Conservation (phyloP, 768 basidiomycete genomes). For the Arthromyces matolae region DNA sequence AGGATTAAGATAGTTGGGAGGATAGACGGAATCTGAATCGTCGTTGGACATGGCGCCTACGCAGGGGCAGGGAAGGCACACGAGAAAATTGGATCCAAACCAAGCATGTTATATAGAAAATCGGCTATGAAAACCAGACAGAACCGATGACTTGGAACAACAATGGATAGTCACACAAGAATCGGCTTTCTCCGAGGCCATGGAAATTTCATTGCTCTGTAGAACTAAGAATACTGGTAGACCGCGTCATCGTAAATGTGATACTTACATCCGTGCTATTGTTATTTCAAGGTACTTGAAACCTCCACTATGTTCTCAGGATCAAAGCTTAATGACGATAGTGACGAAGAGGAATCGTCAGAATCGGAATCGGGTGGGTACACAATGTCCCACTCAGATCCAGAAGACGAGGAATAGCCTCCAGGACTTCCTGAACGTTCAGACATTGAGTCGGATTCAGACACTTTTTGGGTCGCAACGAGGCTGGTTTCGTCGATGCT, state of each 20-base stretch:
- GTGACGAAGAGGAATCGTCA: background rate
- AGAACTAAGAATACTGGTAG: too few relatives aligned
- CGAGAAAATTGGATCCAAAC: background rate
- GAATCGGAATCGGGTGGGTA: slow-evolving; percentile 7
- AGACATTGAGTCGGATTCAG: slow-evolving; percentile 5
- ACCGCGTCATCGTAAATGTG: too few relatives aligned
- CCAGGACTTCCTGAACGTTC: slow-evolving; percentile 1
- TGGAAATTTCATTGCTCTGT: too few relatives aligned
- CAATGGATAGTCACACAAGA: too few relatives aligned
- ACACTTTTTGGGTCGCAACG: background rate
- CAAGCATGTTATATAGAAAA: too few relatives aligned
- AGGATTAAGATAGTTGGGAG: slow-evolving; percentile 22
- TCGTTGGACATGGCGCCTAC: slow-evolving; percentile 5
- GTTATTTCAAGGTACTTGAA: background rate
- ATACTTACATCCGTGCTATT: too few relatives aligned
- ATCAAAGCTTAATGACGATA: background rate
- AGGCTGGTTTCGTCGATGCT: slow-evolving; percentile 1
- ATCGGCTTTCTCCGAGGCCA: too few relatives aligned
- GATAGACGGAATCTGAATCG: slow-evolving; percentile 1
- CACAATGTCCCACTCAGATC: slow-evolving; percentile 7
- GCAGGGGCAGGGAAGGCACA: background rate
- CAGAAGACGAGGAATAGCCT: slow-evolving; percentile 3
- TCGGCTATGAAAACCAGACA: too few relatives aligned
- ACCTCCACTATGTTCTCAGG: background rate
- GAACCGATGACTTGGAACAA: too few relatives aligned